phyloP scores from a whole-genome alignment of 108 stramenopile genomes.

The Seminavis robusta region DNA sequence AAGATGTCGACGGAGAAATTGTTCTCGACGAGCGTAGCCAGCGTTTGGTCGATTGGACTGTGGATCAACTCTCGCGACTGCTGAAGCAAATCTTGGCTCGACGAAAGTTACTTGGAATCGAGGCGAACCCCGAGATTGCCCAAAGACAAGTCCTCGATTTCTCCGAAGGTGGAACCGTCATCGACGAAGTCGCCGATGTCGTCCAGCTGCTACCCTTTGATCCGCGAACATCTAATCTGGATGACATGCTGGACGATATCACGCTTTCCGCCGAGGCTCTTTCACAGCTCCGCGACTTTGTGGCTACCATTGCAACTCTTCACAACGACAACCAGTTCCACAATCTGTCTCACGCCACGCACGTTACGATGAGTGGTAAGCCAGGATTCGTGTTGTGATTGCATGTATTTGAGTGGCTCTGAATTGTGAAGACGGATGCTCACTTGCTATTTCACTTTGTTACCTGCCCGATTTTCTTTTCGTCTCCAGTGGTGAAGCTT shows the following conservation, averaged over 20 bases:
- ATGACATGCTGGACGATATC: not conserved
- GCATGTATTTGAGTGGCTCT: not conserved
- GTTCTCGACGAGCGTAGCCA: not conserved
- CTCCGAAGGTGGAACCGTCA: not conserved
- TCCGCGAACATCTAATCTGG: not conserved
- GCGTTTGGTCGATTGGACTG: conserved; percentile 18
- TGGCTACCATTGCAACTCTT: conserved; percentile 22
- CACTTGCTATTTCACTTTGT: conserved; percentile 2
- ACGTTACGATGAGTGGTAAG: conserved; percentile 37
- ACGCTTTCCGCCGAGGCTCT: conserved; percentile 4
- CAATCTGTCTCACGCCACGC: conserved; percentile 32
- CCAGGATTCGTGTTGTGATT: too few species aligned
- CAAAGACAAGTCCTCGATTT: not conserved
- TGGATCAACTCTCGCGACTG: conserved; percentile 9
- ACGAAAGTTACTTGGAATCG: not conserved
- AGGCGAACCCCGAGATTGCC: not conserved
- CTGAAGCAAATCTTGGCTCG: conserved; percentile 9
- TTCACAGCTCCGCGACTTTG: conserved; percentile 25
- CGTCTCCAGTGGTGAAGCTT: conserved; percentile 29
- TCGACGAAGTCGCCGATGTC: conserved; percentile 36
- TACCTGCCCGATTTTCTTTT: too few species aligned
- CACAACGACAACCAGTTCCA: conserved; percentile 46
- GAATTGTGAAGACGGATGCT: not conserved
- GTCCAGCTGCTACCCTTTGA: conserved; percentile 26
- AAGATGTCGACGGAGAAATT: not conserved